These are phyloP conservation scores for Talaromyces amestolkiae DNA, from an alignment of 2,329 filamentous ascomycete species.

Conservation along the genomic window DNA sequence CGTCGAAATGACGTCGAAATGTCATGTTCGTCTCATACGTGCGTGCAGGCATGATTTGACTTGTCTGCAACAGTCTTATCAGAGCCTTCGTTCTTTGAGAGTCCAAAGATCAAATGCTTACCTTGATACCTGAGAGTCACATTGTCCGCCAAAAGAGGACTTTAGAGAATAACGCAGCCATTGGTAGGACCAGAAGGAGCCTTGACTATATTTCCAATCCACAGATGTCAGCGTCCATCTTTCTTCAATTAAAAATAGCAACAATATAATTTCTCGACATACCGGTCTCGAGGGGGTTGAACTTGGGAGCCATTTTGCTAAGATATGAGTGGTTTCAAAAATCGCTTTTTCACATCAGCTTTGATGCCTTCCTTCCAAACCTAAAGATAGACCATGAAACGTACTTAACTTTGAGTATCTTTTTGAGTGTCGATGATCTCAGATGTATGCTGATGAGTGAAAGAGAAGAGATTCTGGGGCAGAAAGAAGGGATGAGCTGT, in stretches of 20 bases:
- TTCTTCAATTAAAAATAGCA: neutral
- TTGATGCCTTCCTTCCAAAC: neutral
- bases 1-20: neutral
- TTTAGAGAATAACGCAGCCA: conserved; percentile 17
- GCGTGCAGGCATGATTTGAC: neutral
- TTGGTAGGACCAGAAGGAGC: neutral
- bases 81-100: neutral
- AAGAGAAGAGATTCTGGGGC: neutral
- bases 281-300: conserved; percentile 17
- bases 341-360: neutral
- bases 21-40: neutral
- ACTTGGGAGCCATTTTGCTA: conserved; percentile 16
- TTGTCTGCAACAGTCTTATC: neutral
- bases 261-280: neutral
- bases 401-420: neutral
- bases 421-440: neutral
- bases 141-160: neutral
- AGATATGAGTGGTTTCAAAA: neutral
- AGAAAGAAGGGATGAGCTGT: neutral
- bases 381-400: neutral
- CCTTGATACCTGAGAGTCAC: neutral
- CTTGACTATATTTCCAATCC: conserved; percentile 5
- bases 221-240: neutral
- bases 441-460: neutral
- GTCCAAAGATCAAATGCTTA: neutral